phyloP scores from a whole-genome alignment of 306 rosid genomes.

The Cucurbita argyrosperma region DNA sequence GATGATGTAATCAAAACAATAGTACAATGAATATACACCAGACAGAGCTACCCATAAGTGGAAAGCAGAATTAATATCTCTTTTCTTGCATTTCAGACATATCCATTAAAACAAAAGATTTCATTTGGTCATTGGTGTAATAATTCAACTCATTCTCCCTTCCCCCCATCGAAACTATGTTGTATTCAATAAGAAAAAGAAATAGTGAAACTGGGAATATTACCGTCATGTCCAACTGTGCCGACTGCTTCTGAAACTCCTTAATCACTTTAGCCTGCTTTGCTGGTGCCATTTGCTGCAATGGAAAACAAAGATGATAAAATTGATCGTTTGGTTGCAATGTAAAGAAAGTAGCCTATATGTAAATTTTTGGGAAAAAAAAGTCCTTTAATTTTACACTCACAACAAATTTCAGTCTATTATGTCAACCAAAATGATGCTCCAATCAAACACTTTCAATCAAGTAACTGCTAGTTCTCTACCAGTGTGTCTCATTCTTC shows the following conservation, averaged over 20 bases:
- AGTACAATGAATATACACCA: neutral
- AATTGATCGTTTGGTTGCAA: neutral
- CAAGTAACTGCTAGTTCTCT: neutral
- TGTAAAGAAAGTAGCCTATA: neutral
- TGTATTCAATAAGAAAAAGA: neutral
- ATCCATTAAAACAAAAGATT: neutral
- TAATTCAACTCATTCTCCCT: neutral
- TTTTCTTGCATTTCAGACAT: neutral
- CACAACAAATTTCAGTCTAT: neutral
- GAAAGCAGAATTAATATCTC: neutral
- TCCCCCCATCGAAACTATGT: neutral
- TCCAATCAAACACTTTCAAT: neutral
- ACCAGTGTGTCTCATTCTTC: neutral
- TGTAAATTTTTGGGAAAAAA: neutral
- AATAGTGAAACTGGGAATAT: conserved; percentile 1
- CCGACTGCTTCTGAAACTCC: conserved; percentile 86
- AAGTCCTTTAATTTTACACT: neutral
- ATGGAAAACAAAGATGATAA: conserved; percentile 11
- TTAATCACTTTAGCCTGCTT: conserved; percentile 79
- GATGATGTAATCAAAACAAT: neutral
- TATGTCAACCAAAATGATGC: neutral
- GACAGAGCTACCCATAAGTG: neutral
- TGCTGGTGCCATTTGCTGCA: conserved; percentile 94
- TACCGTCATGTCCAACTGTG: conserved; percentile 98
- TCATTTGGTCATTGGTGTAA: neutral